These are phyloP conservation scores for Cladorrhinum samala DNA, from an alignment of 495 filamentous ascomycete genomes.

Conservation along the genomic window DNA sequence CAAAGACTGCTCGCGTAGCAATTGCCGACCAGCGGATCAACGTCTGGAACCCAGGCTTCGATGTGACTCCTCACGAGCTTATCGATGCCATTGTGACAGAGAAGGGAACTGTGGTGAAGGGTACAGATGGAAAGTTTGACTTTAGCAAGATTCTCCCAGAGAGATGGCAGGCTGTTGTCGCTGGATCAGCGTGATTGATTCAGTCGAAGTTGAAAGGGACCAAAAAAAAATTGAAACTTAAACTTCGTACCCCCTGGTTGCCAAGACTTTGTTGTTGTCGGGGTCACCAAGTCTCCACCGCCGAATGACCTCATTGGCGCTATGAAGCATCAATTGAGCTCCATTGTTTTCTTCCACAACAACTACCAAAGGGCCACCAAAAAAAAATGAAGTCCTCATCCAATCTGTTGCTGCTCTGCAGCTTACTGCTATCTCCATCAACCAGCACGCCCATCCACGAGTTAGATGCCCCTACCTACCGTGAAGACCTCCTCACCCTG, in stretches of 20 bases:
- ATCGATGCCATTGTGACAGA: constrained; percentile 96
- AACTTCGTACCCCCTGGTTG: neutral
- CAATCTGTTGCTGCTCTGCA: constrained; percentile 8
- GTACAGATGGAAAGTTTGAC: constrained; percentile 65
- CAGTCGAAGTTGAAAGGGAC: neutral
- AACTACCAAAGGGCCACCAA: neutral
- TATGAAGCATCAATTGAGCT: neutral
- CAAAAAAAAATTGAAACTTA: no score
- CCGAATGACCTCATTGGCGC: constrained; percentile 9
- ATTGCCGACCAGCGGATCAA: constrained; percentile 75
- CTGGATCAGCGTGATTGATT: constrained; percentile 6
- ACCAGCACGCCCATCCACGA: neutral
- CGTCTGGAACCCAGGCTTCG: constrained; percentile 96
- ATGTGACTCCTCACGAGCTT: constrained; percentile 77
- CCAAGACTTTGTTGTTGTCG: neutral
- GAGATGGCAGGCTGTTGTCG: constrained; percentile 36
- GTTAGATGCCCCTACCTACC: constrained; percentile 31
- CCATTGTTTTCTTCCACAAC: neutral
- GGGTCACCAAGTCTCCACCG: no score
- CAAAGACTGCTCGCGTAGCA: constrained; percentile 58
- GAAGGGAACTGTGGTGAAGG: constrained; percentile 77
- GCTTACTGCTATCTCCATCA: constrained; percentile 2
- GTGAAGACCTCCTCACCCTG: constrained; percentile 57
- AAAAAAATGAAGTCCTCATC: constrained; percentile 12
- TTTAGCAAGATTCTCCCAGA: constrained; percentile 51